Percentiles rank a stretch among this genome's conserved stretches.
phyloP scores from a whole-genome alignment of 2,329 filamentous ascomycete species.

The Curvularia verruculosa region DNA sequence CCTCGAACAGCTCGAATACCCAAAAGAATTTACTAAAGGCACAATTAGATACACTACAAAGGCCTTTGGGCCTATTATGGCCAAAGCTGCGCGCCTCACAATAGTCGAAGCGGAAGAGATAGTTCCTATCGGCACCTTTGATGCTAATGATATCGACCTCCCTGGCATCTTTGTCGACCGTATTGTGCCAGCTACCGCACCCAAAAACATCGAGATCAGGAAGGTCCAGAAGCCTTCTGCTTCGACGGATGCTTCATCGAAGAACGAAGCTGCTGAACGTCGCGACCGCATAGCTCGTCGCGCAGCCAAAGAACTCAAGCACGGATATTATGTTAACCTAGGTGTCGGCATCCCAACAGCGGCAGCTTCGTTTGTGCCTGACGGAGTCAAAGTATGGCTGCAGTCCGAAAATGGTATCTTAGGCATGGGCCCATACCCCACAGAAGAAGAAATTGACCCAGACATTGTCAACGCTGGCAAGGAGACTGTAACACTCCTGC shows the following conservation, averaged over 20 bases:
- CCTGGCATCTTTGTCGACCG: constrained; percentile 92
- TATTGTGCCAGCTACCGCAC: constrained; percentile 77
- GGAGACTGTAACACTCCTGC: constrained; percentile 85
- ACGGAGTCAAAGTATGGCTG: constrained; percentile 60
- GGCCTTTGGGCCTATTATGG: constrained; percentile 65
- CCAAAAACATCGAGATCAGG: constrained; percentile 75
- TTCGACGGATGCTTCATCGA: constrained; percentile 23
- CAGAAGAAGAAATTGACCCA: constrained; percentile 74
- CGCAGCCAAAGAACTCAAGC: constrained; percentile 90
- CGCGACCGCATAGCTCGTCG: constrained; percentile 82
- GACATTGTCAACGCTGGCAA: constrained; percentile 94
- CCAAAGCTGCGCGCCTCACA: constrained; percentile 85
- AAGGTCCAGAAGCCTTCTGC: constrained; percentile 38
- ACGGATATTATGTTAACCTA: constrained; percentile 92
- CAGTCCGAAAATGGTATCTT: constrained; percentile 63
- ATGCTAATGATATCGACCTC: constrained; percentile 81
- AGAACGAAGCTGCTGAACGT: constrained; percentile 20
- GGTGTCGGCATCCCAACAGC: constrained; percentile 95
- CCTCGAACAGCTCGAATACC: neutral
- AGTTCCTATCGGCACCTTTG: constrained; percentile 84
- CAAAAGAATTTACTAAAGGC: constrained; percentile 2
- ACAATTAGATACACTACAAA: constrained; percentile 44
- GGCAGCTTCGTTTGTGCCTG: constrained; percentile 75
- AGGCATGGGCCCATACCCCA: constrained; percentile 54
- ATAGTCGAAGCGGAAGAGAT: constrained; percentile 96